phyloP scores from a whole-genome alignment of 441 rosid genomes.

The Breynia disticha region DNA sequence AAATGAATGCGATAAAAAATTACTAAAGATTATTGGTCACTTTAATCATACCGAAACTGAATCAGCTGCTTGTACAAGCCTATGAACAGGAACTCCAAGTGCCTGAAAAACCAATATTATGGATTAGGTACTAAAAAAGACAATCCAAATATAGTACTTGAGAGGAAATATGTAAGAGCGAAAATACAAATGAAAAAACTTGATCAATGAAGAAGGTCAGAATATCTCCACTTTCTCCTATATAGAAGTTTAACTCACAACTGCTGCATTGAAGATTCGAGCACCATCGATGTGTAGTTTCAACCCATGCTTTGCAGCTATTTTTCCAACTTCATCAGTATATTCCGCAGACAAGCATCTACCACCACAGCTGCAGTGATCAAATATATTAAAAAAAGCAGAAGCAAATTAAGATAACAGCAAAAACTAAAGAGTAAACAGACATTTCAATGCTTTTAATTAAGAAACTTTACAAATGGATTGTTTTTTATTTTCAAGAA shows the following conservation, averaged over 20 bases:
- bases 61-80: constrained; percentile 81
- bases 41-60: constrained; percentile 55
- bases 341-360: constrained; percentile 68
- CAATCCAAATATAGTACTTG: not conserved
- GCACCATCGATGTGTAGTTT: constrained; percentile 97
- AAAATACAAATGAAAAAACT: no score
- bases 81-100: constrained; percentile 67
- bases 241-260: constrained; percentile 37
- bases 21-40: not conserved
- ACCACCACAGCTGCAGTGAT: constrained; percentile 67
- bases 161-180: no score
- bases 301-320: constrained; percentile 73
- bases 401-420: not conserved
- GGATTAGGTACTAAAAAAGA: constrained; percentile 10
- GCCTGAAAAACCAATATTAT: constrained; percentile 37
- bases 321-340: constrained; percentile 58
- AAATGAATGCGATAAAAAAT: not conserved
- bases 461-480: no score
- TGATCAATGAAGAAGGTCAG: not conserved
- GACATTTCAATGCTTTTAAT: no score
- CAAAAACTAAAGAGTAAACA: not conserved
- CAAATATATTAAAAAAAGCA: not conserved
- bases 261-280: constrained; percentile 81
- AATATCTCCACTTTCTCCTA: not conserved
- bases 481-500: no score